Conservation (phyloP, 371 early-diverging fungal genomes). For the Smittium mucronatum region DNA sequence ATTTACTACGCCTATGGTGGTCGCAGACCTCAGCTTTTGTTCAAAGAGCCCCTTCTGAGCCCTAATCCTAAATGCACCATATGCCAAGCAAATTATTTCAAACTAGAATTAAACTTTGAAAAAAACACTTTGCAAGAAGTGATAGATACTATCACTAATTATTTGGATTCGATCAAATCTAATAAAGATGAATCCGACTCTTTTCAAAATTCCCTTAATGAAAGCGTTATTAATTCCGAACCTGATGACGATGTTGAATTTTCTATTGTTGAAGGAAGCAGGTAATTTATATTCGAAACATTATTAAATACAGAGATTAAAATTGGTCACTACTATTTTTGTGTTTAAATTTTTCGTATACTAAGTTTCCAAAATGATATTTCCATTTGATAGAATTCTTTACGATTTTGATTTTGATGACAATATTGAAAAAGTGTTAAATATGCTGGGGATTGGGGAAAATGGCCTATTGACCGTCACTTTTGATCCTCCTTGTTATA, state of each 20-base stretch:
- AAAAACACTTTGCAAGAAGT: slow-evolving; percentile 20
- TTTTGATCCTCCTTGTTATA: slow-evolving; percentile 2
- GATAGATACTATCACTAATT: slow-evolving; percentile 1
- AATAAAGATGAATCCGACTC: no score
- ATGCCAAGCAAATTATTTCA: slow-evolving; percentile 24
- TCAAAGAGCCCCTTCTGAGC: slow-evolving; percentile 25
- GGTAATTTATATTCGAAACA: neutral
- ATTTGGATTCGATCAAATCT: no score
- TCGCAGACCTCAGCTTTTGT: slow-evolving; percentile 26
- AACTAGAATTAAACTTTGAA: slow-evolving; percentile 12
- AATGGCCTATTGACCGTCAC: neutral
- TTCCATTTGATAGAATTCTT: slow-evolving; percentile 35
- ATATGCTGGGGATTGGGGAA: slow-evolving; percentile 32
- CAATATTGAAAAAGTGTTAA: slow-evolving; percentile 44
- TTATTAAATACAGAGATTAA: neutral
- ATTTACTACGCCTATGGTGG: slow-evolving; percentile 29
- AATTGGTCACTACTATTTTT: neutral
- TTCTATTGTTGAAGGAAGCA: slow-evolving; percentile 31
- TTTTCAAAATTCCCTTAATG: neutral
- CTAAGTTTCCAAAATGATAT: neutral
- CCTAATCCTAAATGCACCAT: slow-evolving; percentile 40
- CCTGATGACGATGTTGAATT: slow-evolving; percentile 29
- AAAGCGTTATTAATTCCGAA: slow-evolving; percentile 16
- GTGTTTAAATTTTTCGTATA: neutral
- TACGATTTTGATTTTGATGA: slow-evolving; percentile 89